These are phyloP conservation scores for Poa annua DNA, from an alignment of 176 grass and related monocot species.

Conservation along the genomic window DNA sequence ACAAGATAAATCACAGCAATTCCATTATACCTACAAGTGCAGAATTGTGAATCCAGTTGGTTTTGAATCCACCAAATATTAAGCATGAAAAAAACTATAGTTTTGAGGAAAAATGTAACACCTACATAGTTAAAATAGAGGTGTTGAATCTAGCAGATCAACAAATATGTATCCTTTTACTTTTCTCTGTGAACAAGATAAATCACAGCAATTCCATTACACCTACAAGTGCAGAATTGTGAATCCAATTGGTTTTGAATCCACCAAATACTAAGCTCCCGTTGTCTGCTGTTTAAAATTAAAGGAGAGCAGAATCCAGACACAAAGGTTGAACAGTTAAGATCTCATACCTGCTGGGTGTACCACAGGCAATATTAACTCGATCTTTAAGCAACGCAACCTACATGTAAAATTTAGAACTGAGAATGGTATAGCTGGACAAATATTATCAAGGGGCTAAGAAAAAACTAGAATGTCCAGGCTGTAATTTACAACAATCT, in stretches of 20 bases:
- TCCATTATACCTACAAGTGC: not conserved
- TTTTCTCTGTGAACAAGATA: constrained; percentile 27
- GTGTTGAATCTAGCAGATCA: constrained; percentile 2
- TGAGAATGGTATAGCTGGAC: not conserved
- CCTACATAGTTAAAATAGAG: not conserved
- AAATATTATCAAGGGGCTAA: constrained; percentile 9
- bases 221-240: not conserved
- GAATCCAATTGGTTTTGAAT: not conserved
- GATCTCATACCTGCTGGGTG: constrained; percentile 79
- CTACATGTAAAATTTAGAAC: constrained; percentile 41
- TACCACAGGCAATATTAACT: constrained; percentile 95
- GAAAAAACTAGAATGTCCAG: constrained; percentile 9
- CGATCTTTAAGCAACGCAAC: constrained; percentile 62
- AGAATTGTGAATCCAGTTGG: not conserved
- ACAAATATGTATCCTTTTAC: not conserved
- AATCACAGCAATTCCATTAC: not conserved
- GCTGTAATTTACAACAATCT: not conserved
- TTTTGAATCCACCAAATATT: constrained; percentile 10
- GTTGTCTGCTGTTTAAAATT: not conserved
- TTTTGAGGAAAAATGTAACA: not conserved
- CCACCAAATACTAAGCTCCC: constrained; percentile 3
- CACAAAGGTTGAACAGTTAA: constrained; percentile 39
- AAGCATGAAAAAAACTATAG: too few species aligned
- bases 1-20: constrained; percentile 16
- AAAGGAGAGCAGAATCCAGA: constrained; percentile 2